Percentiles rank a stretch among this genome's conserved stretches.
Evolutionary conservation across 2,329 filamentous ascomycete species (phyloP).

Genomic region (Chrysoporthe puriensis): DNA sequence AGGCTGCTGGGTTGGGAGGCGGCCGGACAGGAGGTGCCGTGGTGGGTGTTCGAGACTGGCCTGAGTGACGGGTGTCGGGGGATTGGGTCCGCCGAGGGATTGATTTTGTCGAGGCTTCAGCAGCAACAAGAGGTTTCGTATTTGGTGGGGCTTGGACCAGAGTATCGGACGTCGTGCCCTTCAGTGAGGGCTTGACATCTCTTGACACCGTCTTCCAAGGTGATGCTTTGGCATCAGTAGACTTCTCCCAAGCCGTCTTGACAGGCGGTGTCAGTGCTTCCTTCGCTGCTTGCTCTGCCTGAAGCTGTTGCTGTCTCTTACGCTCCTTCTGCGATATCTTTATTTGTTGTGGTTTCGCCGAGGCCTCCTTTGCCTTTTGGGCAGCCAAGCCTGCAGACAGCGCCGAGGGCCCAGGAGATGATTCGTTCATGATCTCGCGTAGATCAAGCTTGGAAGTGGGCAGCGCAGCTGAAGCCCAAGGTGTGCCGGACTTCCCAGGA

Average conservation of each 20-base stretch:
- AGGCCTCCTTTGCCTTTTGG: slow-evolving; percentile 48
- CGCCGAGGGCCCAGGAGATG: slow-evolving; percentile 53
- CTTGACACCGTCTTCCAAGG: slow-evolving; percentile 69
- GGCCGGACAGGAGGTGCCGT: slow-evolving; percentile 27
- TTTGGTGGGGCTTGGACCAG: slow-evolving; percentile 37
- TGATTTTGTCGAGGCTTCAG: slow-evolving; percentile 45
- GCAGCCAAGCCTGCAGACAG: slow-evolving; percentile 59
- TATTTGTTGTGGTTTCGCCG: slow-evolving; percentile 43
- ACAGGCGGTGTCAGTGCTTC: slow-evolving; percentile 39
- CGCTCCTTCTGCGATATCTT: slow-evolving; percentile 92
- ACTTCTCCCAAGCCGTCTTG: slow-evolving; percentile 51
- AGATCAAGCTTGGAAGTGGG: slow-evolving; percentile 70
- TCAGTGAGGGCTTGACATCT: slow-evolving; percentile 53
- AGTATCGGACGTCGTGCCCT: slow-evolving; percentile 49
- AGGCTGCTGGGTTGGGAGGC: slow-evolving; percentile 21
- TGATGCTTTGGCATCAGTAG: slow-evolving; percentile 45
- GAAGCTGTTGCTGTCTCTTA: slow-evolving; percentile 77
- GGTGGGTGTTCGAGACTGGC: slow-evolving; percentile 51
- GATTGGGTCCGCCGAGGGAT: slow-evolving; percentile 57
- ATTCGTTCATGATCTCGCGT: slow-evolving; percentile 72
- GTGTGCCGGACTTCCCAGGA: slow-evolving; percentile 39
- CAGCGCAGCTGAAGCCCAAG: slow-evolving; percentile 56
- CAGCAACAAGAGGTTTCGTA: slow-evolving; percentile 48
- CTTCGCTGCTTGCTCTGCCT: slow-evolving; percentile 52
- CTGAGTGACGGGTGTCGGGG: slow-evolving; percentile 65